Conservation (phyloP, 768 basidiomycete genomes). For the Sistotremastrum niveocremeum region DNA sequence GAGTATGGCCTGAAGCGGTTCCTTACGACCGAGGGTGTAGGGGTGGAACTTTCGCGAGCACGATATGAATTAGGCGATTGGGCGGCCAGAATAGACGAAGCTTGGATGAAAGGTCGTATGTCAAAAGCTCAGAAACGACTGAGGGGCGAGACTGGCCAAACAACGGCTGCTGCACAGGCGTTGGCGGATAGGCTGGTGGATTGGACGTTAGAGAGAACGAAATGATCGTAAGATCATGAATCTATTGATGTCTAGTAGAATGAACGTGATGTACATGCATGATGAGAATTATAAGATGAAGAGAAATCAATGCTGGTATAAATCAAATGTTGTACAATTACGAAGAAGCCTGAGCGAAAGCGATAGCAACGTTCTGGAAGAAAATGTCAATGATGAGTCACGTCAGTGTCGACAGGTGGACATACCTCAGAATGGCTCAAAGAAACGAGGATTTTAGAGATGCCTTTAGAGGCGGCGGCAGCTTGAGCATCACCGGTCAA, state of each 20-base stretch:
- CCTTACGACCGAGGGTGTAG: slow-evolving; percentile 50
- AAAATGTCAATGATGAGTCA: neutral
- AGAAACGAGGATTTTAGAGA: slow-evolving; percentile 67
- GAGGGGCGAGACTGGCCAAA: slow-evolving; percentile 28
- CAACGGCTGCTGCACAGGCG: slow-evolving; percentile 27
- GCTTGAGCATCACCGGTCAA: slow-evolving; percentile 70
- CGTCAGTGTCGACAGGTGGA: slow-evolving; percentile 8
- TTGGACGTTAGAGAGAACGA: slow-evolving; percentile 31
- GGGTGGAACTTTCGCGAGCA: slow-evolving; percentile 50
- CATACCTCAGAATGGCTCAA: slow-evolving; percentile 87
- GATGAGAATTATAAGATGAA: neutral
- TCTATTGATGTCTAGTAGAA: too few relatives aligned
- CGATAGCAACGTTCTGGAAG: slow-evolving; percentile 65
- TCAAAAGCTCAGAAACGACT: slow-evolving; percentile 34
- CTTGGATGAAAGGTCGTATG: slow-evolving; percentile 36
- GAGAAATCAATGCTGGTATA: neutral
- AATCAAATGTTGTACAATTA: slow-evolving; percentile 9
- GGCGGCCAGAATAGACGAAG: slow-evolving; percentile 44
- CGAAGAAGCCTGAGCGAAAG: slow-evolving; percentile 65
- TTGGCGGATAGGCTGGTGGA: slow-evolving; percentile 35
- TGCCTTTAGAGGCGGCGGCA: slow-evolving; percentile 58
- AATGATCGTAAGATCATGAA: neutral
- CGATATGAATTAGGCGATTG: slow-evolving; percentile 65
- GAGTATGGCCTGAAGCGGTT: slow-evolving; percentile 62
- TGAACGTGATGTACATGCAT: too few relatives aligned